Conservation (phyloP, 164 flowering plant species). For the Vitis rotundifolia region DNA sequence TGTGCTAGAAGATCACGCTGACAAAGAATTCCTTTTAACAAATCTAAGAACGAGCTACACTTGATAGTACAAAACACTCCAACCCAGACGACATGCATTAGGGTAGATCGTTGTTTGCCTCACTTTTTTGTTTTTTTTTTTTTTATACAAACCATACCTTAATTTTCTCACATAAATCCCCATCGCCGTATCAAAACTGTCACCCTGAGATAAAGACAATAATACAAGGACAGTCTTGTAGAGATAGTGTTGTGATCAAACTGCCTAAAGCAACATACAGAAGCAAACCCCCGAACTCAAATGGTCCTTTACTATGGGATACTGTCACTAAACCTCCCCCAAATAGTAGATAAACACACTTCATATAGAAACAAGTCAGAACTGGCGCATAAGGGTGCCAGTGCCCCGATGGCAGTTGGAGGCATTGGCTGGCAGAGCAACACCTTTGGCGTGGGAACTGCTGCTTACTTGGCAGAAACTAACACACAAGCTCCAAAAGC, state of each 20-base stretch:
- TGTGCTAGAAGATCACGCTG: background rate
- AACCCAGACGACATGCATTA: slow-evolving; percentile 15
- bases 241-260: slow-evolving; percentile 18
- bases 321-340: slow-evolving; percentile 25
- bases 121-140: background rate
- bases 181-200: slow-evolving; percentile 22
- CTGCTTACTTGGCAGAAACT: slow-evolving; percentile 29
- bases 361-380: slow-evolving; percentile 44
- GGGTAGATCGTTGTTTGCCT: slow-evolving; percentile 2
- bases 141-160: slow-evolving; percentile 15
- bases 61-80: slow-evolving; percentile 4
- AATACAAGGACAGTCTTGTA: slow-evolving; percentile 9
- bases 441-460: slow-evolving; percentile 17
- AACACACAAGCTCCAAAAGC: slow-evolving; percentile 26
- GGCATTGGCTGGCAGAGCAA: slow-evolving; percentile 33
- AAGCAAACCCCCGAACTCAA: slow-evolving; percentile 19
- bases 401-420: slow-evolving; percentile 48
- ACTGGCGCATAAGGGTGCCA: slow-evolving; percentile 40
- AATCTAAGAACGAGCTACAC: slow-evolving; percentile 5
- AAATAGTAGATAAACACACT: slow-evolving; percentile 20
- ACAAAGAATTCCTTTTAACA: background rate
- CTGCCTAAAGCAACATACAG: slow-evolving; percentile 22
- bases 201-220: slow-evolving; percentile 17
- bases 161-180: background rate
- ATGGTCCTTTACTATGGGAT: slow-evolving; percentile 12